A percentile compares a stretch with the other conserved stretches of the same genome.
Conservation (phyloP, 2,329 filamentous ascomycete species). For the Alternaria hordeiaustralica region DNA sequence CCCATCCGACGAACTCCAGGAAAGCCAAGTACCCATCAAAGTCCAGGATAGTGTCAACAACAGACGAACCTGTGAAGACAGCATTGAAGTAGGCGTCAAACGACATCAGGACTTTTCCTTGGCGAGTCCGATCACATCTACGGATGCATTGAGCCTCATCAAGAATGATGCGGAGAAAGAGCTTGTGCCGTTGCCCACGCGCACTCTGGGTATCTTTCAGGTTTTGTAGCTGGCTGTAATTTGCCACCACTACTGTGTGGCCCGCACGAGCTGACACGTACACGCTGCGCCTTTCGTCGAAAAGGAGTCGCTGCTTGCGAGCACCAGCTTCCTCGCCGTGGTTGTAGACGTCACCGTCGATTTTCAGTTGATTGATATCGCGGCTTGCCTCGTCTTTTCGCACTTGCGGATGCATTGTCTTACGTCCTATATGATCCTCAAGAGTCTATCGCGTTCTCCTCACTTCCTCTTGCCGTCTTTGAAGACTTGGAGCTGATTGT, state of each 20-base stretch:
- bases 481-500: too few relatives aligned
- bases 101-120: fast-evolving
- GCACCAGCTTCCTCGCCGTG: background rate
- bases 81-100: background rate
- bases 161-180: background rate
- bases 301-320: background rate
- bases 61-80: background rate
- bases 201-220: background rate
- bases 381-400: too few relatives aligned
- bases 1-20: background rate
- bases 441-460: too few relatives aligned
- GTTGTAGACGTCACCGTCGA: background rate
- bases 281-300: background rate
- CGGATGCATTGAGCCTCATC: background rate
- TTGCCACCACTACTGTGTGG: background rate
- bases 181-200: background rate
- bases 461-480: too few relatives aligned
- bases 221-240: background rate
- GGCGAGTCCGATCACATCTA: background rate
- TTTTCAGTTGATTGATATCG: too few relatives aligned
- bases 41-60: background rate
- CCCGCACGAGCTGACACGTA: too few relatives aligned
- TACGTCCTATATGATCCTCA: too few relatives aligned
- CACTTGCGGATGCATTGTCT: too few relatives aligned
- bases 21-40: background rate